These are phyloP conservation scores for Tulasnella sp. DNA, from an alignment of 768 basidiomycete genomes.

Conservation along the genomic window DNA sequence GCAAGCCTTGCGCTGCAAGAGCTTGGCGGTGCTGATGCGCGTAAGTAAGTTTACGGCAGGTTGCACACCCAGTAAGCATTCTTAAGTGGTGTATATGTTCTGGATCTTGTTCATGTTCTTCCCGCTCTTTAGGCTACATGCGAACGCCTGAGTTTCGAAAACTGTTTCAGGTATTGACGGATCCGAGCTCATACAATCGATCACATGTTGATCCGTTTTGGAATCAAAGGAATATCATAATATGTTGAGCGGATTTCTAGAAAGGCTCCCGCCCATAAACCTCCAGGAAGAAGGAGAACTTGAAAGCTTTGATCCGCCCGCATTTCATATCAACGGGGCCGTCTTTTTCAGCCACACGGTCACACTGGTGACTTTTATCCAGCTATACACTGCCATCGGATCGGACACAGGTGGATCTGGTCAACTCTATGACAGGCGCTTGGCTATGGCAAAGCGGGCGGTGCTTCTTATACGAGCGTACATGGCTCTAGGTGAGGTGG, in stretches of 20 bases:
- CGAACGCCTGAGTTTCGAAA: conserved; percentile 1
- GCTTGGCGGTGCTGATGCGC: conserved; percentile 10
- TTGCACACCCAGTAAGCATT: conserved; percentile 5
- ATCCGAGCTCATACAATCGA: background rate
- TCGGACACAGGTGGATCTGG: background rate
- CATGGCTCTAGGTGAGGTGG: background rate
- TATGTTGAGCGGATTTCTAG: background rate
- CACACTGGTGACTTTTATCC: conserved; percentile 1
- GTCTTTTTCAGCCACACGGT: conserved; percentile 4
- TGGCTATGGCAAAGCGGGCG: conserved; percentile 3
- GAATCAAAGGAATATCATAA: background rate
- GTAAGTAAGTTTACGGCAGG: conserved; percentile 8
- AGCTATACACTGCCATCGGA: conserved; percentile 9
- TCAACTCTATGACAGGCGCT: conserved; percentile 4
- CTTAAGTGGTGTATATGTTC: background rate
- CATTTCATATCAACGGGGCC: background rate
- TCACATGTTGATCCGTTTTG: background rate
- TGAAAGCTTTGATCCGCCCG: background rate
- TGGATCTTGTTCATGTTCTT: background rate
- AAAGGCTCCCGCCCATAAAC: conserved; percentile 1
- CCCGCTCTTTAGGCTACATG: background rate
- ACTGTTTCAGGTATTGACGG: background rate
- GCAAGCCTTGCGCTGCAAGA: conserved; percentile 8
- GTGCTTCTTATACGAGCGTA: background rate
- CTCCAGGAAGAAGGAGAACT: background rate